Conservation (phyloP, 805 yeast species). For the Candida lessepsii region DNA sequence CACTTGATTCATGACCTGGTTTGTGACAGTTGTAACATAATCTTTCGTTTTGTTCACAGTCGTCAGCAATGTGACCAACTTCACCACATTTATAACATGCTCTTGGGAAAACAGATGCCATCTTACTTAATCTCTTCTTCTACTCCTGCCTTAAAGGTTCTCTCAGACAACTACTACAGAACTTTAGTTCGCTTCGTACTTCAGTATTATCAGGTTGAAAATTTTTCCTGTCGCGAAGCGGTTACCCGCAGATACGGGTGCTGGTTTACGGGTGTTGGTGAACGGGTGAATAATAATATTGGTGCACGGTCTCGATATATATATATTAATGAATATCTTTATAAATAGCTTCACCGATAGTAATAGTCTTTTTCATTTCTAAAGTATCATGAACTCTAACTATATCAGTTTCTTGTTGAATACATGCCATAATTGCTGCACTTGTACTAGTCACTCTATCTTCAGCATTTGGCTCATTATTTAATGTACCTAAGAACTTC, state of each 20-base stretch:
- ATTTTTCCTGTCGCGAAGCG: constrained; percentile 10
- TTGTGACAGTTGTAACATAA: constrained; percentile 90
- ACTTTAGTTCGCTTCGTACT: constrained; percentile 1
- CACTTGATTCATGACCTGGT: constrained; percentile 86
- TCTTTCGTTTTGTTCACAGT: constrained; percentile 80
- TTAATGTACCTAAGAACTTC: constrained; percentile 74
- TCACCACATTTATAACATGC: constrained; percentile 92
- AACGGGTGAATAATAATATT: not conserved
- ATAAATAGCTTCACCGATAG: constrained; percentile 74
- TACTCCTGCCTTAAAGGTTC: constrained; percentile 2
- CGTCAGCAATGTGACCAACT: constrained; percentile 87
- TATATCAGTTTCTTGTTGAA: constrained; percentile 72
- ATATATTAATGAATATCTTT: constrained; percentile 16
- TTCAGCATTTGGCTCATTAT: constrained; percentile 52
- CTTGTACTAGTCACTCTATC: constrained; percentile 77
- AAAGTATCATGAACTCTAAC: constrained; percentile 85
- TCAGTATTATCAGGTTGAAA: constrained; percentile 8
- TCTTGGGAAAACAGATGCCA: constrained; percentile 56
- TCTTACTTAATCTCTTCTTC: constrained; percentile 11
- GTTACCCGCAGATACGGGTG: constrained; percentile 4
- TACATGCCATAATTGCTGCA: constrained; percentile 69
- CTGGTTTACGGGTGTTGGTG: not conserved
- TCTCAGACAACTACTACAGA: constrained; percentile 1
- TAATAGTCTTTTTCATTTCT: constrained; percentile 45
- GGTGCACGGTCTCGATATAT: not conserved